These are phyloP conservation scores for Myriangium duriaei DNA, from an alignment of 2,329 filamentous ascomycete genomes.

Conservation along the genomic window DNA sequence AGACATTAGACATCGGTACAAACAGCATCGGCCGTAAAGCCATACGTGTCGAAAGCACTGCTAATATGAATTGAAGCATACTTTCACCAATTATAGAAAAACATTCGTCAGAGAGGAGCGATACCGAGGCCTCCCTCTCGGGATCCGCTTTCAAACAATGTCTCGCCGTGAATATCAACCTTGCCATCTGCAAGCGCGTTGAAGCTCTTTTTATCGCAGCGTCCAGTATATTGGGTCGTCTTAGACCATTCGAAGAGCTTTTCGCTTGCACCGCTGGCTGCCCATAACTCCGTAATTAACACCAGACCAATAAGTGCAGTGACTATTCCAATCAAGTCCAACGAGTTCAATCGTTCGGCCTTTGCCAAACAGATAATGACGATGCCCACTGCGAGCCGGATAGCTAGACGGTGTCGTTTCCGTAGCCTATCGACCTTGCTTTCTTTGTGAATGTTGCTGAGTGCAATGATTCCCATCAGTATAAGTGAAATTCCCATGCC, in stretches of 20 bases:
- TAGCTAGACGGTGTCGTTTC: conserved; percentile 39
- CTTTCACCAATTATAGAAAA: too few relatives aligned
- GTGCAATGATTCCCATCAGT: conserved; percentile 43
- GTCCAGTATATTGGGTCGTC: conserved; percentile 19
- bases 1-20: too few relatives aligned
- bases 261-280: conserved; percentile 13
- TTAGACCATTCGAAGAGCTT: conserved; percentile 13
- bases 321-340: conserved; percentile 28
- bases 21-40: too few relatives aligned
- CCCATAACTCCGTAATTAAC: conserved; percentile 24
- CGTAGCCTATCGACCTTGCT: conserved; percentile 36
- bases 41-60: too few relatives aligned
- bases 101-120: too few relatives aligned
- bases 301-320: conserved; percentile 26
- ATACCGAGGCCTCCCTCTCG: background rate
- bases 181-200: background rate
- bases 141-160: background rate
- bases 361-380: conserved; percentile 45
- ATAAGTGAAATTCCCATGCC: conserved; percentile 45
- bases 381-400: conserved; percentile 39
- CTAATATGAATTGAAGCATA: too few relatives aligned
- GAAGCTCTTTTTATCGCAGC: conserved; percentile 11
- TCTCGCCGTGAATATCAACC: background rate
- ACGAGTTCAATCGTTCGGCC: conserved; percentile 24
- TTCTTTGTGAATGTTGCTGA: conserved; percentile 44